A percentile compares a stretch with the other conserved stretches of the same genome.
Conservation (phyloP, 2,329 filamentous ascomycete species). For the Colletotrichum tamarilloi region DNA sequence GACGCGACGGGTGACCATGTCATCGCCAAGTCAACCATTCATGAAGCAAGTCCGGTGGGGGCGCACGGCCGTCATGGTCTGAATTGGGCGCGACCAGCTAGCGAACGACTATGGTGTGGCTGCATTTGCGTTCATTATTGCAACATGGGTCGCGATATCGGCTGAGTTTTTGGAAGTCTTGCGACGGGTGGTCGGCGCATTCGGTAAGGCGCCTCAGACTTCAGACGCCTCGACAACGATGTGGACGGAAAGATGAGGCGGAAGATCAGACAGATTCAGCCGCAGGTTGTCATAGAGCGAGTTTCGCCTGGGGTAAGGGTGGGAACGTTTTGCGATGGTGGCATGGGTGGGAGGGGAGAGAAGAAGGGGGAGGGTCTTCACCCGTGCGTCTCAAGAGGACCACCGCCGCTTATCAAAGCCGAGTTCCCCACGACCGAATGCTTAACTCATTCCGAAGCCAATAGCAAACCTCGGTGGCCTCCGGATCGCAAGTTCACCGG, state of each 20-base stretch:
- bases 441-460: conserved; percentile 18
- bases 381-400: conserved; percentile 5
- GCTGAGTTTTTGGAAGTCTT: conserved; percentile 10
- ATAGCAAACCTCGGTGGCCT: background rate
- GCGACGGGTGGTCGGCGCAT: background rate
- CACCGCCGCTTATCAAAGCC: background rate
- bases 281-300: conserved; percentile 22
- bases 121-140: background rate
- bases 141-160: conserved; percentile 2
- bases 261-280: conserved; percentile 35
- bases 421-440: conserved; percentile 10
- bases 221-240: background rate
- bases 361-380: background rate
- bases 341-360: background rate
- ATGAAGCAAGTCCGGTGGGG: background rate
- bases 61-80: background rate
- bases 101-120: background rate
- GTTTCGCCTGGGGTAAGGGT: conserved; percentile 31
- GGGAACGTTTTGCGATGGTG: conserved; percentile 4
- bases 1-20: background rate
- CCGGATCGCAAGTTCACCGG: conserved; percentile 11
- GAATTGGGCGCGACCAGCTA: background rate
- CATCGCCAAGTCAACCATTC: background rate
- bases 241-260: conserved; percentile 21
- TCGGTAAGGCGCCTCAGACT: background rate